Base-by-base conservation (phyloP, 2,329 filamentous ascomycete genomes). In the Clonostachys solani region DNA sequence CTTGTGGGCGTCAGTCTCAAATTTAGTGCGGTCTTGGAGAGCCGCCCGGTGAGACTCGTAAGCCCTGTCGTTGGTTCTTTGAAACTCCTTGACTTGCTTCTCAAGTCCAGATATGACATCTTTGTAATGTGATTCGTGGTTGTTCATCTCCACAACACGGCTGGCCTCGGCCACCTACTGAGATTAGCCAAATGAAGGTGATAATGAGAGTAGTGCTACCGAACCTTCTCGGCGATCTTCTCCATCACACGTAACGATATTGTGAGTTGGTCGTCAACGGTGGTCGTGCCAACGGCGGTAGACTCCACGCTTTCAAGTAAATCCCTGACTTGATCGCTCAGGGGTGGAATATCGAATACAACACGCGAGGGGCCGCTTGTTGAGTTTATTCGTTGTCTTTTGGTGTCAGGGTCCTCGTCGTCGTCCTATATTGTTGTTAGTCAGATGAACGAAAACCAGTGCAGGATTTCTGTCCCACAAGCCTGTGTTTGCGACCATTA, bases 1-100 rank as follows among this genome's bases (percentile, higher is more conserved):
- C 40, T 74, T 68, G 37, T 68, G 61, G 44, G 70, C 70, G 33
- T 80, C 67, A 17, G 60, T 65, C 53, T 81, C 71, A 38, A 75
- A 77, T 6, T 54, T 56, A 34, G 65, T 67, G 34, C 77, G 74
- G 18, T 83, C 79, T 48, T 73, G 62, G 6, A 81, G 59, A 4
- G 80, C 77, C 13, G 66, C 66, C 52, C 75, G 71, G 48, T 73
- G 75, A 40, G 68, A 69, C 8, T 63, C 59, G 44, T 80, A 73
- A 5, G 80, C 69, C 6, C 62, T 60, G 18, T 64, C 63, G 3
- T 74, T 58, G 3, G 74, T 75, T 18, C 62, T 64, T 43, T 72
- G 63, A 45, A 74, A 68, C 16, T 73, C 73, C 33, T 72, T 68
- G 15, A 75, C 57, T 43, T 77, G 71, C 17, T 56, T 58, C 47